A percentile compares a stretch with the other conserved stretches of the same genome.
phyloP scores from a whole-genome alignment of 495 filamentous ascomycete species.

The Mytilinidion resinicola region DNA sequence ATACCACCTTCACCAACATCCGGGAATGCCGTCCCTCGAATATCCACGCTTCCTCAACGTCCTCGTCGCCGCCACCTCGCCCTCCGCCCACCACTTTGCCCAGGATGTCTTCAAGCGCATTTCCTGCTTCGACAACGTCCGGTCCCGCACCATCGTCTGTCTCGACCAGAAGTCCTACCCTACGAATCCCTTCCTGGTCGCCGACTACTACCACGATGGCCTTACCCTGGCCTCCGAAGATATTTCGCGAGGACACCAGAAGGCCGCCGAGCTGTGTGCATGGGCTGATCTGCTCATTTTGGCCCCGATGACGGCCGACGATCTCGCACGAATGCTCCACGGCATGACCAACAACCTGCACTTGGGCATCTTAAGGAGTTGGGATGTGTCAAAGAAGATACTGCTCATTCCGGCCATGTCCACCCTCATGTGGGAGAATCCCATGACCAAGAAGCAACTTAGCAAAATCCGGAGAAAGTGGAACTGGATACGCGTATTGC shows the following conservation, averaged over 20 bases:
- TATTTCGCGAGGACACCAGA: constrained; percentile 4
- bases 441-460: constrained; percentile 74
- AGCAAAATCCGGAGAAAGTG: constrained; percentile 72
- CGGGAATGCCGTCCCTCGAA: constrained; percentile 5
- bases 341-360: constrained; percentile 69
- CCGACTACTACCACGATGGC: neutral
- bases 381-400: constrained; percentile 79
- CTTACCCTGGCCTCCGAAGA: neutral
- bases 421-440: constrained; percentile 75
- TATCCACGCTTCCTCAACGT: constrained; percentile 17
- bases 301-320: constrained; percentile 76
- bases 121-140: constrained; percentile 8
- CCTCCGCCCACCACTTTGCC: constrained; percentile 17
- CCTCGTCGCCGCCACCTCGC: constrained; percentile 23
- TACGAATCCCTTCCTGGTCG: neutral
- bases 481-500: constrained; percentile 69
- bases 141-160: constrained; percentile 9
- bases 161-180: neutral
- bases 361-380: constrained; percentile 67
- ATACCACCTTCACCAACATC: no score
- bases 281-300: constrained; percentile 85
- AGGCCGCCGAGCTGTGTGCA: constrained; percentile 66
- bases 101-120: constrained; percentile 8
- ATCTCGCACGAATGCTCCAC: constrained; percentile 73
- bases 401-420: constrained; percentile 79